Evolutionary conservation across 768 basidiomycete genomes (phyloP), one percentile per base, ranked within the genome.

Genomic region (Hemileccinum impolitum): DNA sequence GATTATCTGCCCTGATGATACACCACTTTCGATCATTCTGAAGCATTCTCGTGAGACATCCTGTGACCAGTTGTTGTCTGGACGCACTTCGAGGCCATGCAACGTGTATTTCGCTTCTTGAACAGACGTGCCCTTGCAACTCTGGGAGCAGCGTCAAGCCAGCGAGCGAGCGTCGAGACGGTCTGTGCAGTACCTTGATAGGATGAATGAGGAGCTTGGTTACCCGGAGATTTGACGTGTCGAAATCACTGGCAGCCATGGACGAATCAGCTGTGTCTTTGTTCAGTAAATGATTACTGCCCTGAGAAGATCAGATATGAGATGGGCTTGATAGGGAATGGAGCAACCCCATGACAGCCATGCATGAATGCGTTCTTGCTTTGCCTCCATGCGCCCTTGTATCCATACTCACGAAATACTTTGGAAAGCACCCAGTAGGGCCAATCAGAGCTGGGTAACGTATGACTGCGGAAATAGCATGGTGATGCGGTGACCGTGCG

Each of bases 1-100:
- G 69, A 6, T 72, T 78, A 9, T 70, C 67, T 3, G 75, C 75
- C 54, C 84, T 83, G 42, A 87, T 73, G 58, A 90, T 75, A 53
- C 80, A 83, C 80, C 86, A 88, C 64, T 70, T 73, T 53, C 88
- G 75, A 58, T 90, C 88, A 61, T 84, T 73, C 87, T 90, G 53
- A n/a, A 19, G 1, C 7, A 23, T 36, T 42, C 21, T n/a, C 28
- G 26, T 57, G 42, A 47, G 35, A 43, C 40, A 35, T 25, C 43
- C 28, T 30, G 23, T 12, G 28, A 18, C 12, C 18, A 19, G 45
- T 14, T 17, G 38, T 23, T 23, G 30, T 30, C 30, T 39, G 35
- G 50, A 64, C 71, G 39, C 48, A 85, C 87, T 75, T 87, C 80
- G 3, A 90, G 64, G 23, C 87, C 87, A 54, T 81, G 72, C 13